Conservation (phyloP, 73 alveolate species). For the Tetrahymena malaccensis region DNA sequence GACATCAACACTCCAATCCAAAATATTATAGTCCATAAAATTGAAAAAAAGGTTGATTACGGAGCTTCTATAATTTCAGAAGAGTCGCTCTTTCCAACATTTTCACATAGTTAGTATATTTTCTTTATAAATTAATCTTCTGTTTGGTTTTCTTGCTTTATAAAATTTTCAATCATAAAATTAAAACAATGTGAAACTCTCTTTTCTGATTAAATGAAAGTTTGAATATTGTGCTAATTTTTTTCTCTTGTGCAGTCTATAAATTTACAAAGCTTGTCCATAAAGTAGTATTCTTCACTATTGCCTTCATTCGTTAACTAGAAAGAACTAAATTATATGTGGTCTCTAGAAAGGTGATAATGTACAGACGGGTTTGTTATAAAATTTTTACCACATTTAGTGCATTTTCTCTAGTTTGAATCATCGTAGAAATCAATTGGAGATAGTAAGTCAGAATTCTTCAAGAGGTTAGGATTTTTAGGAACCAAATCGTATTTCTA, state of each 20-base stretch:
- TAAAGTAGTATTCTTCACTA: neutral
- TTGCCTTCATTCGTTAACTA: neutral
- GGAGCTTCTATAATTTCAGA: neutral
- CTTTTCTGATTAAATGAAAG: neutral
- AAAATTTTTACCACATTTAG: neutral
- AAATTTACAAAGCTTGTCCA: neutral
- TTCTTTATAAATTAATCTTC: neutral
- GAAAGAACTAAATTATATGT: neutral
- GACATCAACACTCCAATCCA: neutral
- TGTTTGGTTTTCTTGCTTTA: neutral
- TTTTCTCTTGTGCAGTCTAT: neutral
- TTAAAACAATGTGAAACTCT: neutral
- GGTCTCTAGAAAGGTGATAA: neutral
- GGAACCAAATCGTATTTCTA: neutral
- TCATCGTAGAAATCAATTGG: neutral
- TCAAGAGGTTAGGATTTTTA: neutral
- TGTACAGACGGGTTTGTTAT: neutral
- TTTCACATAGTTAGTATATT: neutral
- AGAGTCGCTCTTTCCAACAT: neutral
- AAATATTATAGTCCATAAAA: neutral
- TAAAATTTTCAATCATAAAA: neutral
- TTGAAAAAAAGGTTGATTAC: neutral
- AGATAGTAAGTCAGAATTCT: neutral
- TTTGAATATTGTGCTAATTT: neutral
- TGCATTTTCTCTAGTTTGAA: neutral